Conservation (phyloP, 768 basidiomycete species). For the Mycena floridula region DNA sequence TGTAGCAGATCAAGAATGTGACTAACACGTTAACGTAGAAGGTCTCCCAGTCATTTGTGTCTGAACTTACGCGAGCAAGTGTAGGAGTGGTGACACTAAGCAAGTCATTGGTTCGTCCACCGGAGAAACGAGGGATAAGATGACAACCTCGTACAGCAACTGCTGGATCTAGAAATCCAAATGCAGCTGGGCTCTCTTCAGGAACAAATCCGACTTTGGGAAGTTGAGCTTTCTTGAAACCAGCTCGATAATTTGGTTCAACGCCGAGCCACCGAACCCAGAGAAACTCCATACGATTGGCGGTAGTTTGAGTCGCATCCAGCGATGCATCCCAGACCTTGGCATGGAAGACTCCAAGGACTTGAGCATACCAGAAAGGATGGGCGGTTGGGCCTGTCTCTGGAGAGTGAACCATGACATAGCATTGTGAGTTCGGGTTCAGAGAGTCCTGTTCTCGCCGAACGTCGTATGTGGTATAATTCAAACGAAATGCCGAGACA, state of each 20-base stretch:
- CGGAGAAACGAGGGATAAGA: slow-evolving; percentile 27
- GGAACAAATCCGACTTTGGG: slow-evolving; percentile 33
- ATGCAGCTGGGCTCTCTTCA: slow-evolving; percentile 19
- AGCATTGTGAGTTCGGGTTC: slow-evolving; percentile 27
- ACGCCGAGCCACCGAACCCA: slow-evolving; percentile 34
- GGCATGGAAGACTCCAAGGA: slow-evolving; percentile 26
- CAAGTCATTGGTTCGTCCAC: slow-evolving; percentile 5
- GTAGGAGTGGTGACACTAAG: not conserved
- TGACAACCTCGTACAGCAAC: slow-evolving; percentile 24
- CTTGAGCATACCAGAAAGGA: slow-evolving; percentile 29
- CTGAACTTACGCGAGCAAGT: not conserved
- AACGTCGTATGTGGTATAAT: not conserved
- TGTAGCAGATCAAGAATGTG: not conserved
- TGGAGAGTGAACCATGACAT: slow-evolving; percentile 27
- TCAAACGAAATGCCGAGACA: not conserved
- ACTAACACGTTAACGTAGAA: slow-evolving; percentile 16
- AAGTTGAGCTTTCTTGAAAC: slow-evolving; percentile 21
- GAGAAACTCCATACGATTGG: slow-evolving; percentile 32
- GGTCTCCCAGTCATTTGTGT: slow-evolving; percentile 17
- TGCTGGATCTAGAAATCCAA: slow-evolving; percentile 33
- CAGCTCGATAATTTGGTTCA: slow-evolving; percentile 17
- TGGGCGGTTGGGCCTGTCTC: slow-evolving; percentile 15
- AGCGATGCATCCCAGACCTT: slow-evolving; percentile 7
- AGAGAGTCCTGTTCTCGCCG: slow-evolving; percentile 32
- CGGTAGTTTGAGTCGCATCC: not conserved